Evolutionary conservation across 2,329 filamentous ascomycete genomes (phyloP), one percentile per base, ranked within the genome.

Genomic region (Penicillium brevicompactum): DNA sequence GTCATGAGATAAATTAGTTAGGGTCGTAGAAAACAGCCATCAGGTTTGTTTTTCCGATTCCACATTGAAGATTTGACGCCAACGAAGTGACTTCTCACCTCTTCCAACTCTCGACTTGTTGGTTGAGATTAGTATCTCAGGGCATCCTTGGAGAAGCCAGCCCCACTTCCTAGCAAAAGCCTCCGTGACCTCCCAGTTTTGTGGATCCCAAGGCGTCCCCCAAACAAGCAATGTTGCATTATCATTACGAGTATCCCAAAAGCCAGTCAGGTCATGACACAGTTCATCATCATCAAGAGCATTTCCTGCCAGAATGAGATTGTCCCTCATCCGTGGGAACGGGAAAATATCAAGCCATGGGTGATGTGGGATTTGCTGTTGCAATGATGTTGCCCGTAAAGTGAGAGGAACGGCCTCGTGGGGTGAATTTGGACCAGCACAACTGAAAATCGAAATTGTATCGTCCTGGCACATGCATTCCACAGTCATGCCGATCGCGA

Each of bases 141-240:
- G 32, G 18, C 30, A 52, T 18, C 49, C 49, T 9, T 38, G 16
- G 6, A 52, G 13, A 38, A 52, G n/a, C 4, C 3, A 18, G 7
- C 21, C 14, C 49, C 49, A 52, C 14, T 52, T 52, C 32, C 18
- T 30, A 21, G 38, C 34, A 46, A 52, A 52, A 3, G 5, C 37
- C 22, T 46, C 49, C 6, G 42, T 43, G 13, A 46, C 21, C 16
- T 52, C 49, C 49, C 49, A 52, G 41, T 52, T 52, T 21, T 46
- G 5, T 14, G 49, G 49, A 31, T 32, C 14, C 42, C 42, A 52
- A 30, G 49, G 49, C 2, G 22, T 27, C 21, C 49, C 49, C 49
- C 49, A 52, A 2, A 52, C 49, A 9, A 52, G 49, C 14, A 46
- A 2, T 57, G 67, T 30, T 65, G 44, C 40, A 21, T 63, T 49